Evolutionary conservation across 768 basidiomycete species (phyloP), one percentile per base, ranked within the genome.

Genomic region (Suillus subalutaceus): DNA sequence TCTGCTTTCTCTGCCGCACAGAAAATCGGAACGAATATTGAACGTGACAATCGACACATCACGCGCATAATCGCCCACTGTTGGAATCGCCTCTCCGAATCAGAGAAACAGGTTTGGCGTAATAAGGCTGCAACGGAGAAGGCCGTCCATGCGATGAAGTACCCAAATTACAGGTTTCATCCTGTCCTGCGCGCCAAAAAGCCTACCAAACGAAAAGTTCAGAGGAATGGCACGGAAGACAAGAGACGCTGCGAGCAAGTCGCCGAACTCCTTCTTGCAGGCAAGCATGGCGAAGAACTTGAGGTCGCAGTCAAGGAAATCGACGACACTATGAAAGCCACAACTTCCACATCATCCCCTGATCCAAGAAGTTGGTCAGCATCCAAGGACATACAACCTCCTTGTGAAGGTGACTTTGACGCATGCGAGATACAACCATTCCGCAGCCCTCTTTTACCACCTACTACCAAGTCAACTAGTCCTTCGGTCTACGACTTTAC

Each of bases 1-100:
- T 88, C 85, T 32, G 85, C 83, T 64, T 87, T 90, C 61, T 84
- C 85, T 48, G 82, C 84, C 4, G 80, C 81, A 8, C 81, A 84
- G 50, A 85, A 83, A 66, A 80, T 86, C 66, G 74, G 69, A 60
- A 77, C 79, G n/a, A 75, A 72, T 23, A 78, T 87, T 68, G 87
- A 89, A 71, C 81, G 79, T 67, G 85, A 89, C 71, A 84, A 88
- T 70, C 79, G 86, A 38, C 83, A 86, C 65, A 85, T 88, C 71
- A 86, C 86, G 56, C 82, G 84, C 64, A 85, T 86, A 71, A 79
- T 85, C 43, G 87, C 82, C 0, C 79, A 82, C 46, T 82, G 81
- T 72, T 89, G 88, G 88, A 83, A 84, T 64, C 77, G 78, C 50
- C 78, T 89, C 65, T 74, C 86, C 1, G 83, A 84, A 26, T 68